Percentiles rank a stretch among this genome's conserved stretches.
Conservation (phyloP, 2,329 filamentous ascomycete genomes). For the Ascochyta pisi region DNA sequence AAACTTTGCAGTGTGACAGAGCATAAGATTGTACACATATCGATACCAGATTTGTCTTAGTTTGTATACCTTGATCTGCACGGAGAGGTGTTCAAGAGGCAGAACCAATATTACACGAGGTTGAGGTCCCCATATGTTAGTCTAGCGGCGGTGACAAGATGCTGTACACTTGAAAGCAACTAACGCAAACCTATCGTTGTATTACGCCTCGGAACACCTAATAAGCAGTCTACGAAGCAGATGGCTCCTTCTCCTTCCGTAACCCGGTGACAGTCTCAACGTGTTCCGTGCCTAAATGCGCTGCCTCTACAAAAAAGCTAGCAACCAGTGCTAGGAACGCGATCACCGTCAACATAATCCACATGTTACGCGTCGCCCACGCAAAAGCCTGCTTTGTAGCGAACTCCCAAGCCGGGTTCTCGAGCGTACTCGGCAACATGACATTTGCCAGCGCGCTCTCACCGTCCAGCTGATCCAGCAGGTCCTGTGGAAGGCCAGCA, state of each 20-base stretch:
- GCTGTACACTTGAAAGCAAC: too few relatives aligned
- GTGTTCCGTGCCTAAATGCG: constrained; percentile 53
- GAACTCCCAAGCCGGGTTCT: constrained; percentile 52
- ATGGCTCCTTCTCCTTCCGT: constrained; percentile 33
- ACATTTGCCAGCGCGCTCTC: constrained; percentile 67
- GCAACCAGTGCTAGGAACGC: constrained; percentile 48
- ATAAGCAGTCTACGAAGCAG: neutral
- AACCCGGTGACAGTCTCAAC: constrained; percentile 57
- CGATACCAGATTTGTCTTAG: too few relatives aligned
- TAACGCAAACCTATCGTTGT: too few relatives aligned
- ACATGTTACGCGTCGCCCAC: constrained; percentile 54
- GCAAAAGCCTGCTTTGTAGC: constrained; percentile 54
- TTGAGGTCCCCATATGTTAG: too few relatives aligned
- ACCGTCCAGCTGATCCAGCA: constrained; percentile 62
- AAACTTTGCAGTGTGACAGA: too few relatives aligned
- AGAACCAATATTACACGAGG: too few relatives aligned
- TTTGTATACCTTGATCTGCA: too few relatives aligned
- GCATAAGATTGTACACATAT: too few relatives aligned
- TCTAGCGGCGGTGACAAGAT: too few relatives aligned
- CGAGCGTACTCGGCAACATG: constrained; percentile 59
- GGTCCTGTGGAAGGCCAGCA: constrained; percentile 57
- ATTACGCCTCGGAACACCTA: too few relatives aligned
- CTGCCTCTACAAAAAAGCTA: constrained; percentile 49
- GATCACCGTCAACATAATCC: constrained; percentile 56
- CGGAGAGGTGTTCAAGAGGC: too few relatives aligned